Evolutionary conservation across 257 asterid species (phyloP), one percentile per base, ranked within the genome.

Genomic region (Catharanthus roseus): DNA sequence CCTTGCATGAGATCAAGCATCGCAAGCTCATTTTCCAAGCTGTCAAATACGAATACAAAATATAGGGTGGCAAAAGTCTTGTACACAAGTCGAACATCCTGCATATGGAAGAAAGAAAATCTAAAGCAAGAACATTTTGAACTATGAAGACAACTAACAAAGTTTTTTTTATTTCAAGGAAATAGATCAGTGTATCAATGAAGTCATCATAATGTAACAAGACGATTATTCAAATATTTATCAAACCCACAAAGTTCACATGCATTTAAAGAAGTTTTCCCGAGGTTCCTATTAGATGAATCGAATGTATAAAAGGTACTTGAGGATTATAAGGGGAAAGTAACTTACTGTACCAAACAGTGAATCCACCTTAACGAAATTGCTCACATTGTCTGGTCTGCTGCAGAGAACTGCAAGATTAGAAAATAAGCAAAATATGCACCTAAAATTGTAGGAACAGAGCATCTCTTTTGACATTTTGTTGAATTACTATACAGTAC

Each of bases 1-100:
- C 99, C 99, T 95, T 95, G 99, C 55, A 49, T 49, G 55, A 95
- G 96, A 85, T 95, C 99, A n/a, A 95, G 88, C 90, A 95, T 83
- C 1, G 99, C 99, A 38, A 95, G 98, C 82, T 95, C 99, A 77
- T 95, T 91, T 74, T 95, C 99, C 0, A 88, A 85, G 73, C 78
- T 74, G 67, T 95, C 98, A 66, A 95, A 95, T 70, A 95, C 69
- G 83, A 95, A 88, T 65, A 91, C 86, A 50, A 95, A 82, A 76
- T 89, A 92, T 68, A 95, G 74, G 0, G 99, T 91, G 70, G 98
- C 99, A 82, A 74, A 95, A 26, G 92, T 83, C 85, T 95, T 91
- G 77, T 91, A 91, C 39, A 95, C 97, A 74, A 95, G 92, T 63
- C 91, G 84, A 11, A 77, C 84, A 77, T 87, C 99, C 99, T 95